Evolutionary conservation across 257 asterid genomes (phyloP).

Genomic region (Nicotiana benthamiana): DNA sequence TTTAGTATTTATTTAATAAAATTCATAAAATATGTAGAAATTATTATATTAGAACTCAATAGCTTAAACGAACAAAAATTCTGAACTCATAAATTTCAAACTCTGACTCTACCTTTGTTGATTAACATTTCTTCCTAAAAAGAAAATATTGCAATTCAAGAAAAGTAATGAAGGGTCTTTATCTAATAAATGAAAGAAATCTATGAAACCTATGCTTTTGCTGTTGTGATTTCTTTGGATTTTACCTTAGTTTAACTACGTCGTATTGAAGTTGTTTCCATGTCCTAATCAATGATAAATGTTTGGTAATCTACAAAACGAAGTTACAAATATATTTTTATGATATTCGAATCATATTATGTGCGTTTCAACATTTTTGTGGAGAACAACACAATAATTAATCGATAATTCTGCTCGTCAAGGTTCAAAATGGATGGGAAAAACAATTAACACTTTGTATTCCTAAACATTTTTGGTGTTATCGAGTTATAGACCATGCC

Average conservation of each 20-base stretch:
- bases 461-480: background rate
- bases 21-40: too few species aligned
- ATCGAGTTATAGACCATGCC: background rate
- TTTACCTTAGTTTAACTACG: background rate
- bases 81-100: too few species aligned
- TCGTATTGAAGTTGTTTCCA: background rate
- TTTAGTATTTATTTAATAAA: too few species aligned
- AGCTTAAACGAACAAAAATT: too few species aligned
- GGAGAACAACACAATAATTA: too few species aligned
- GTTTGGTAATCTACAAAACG: background rate
- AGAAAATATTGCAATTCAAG: background rate
- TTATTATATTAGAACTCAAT: too few species aligned
- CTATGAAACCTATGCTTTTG: background rate
- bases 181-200: background rate
- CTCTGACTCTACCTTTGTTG: too few species aligned
- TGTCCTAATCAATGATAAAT: background rate
- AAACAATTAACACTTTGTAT: too few species aligned
- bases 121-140: background rate
- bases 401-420: too few species aligned
- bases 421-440: too few species aligned
- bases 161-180: background rate
- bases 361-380: too few species aligned
- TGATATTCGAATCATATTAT: background rate
- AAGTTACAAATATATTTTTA: background rate
- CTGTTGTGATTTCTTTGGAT: background rate